phyloP scores from a whole-genome alignment of 2,329 filamentous ascomycete genomes.

The Fusarium nisikadoi region DNA sequence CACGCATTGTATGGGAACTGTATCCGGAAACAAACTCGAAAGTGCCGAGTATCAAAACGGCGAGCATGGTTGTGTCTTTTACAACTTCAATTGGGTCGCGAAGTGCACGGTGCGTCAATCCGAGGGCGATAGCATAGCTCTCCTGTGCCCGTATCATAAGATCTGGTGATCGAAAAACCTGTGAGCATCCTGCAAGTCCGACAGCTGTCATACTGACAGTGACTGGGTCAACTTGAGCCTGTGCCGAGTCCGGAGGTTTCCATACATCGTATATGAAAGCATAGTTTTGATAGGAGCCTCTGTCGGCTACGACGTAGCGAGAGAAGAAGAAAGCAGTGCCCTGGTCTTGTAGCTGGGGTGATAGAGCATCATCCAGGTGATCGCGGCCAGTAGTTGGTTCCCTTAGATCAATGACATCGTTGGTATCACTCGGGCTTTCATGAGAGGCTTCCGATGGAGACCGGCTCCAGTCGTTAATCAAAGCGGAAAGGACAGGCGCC shows the following conservation, averaged over 20 bases:
- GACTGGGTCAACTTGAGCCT: conserved; percentile 56
- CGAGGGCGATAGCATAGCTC: conserved; percentile 62
- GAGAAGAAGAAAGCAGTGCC: conserved; percentile 63
- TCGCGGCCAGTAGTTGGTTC: conserved; percentile 34
- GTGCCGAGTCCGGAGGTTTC: conserved; percentile 54
- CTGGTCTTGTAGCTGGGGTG: conserved; percentile 52
- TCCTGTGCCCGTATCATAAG: conserved; percentile 60
- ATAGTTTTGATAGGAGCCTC: conserved; percentile 61
- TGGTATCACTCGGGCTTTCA: conserved; percentile 31
- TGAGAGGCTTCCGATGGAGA: conserved; percentile 39
- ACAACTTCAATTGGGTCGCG: conserved; percentile 54
- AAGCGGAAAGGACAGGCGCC: conserved; percentile 40
- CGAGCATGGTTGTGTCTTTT: conserved; percentile 64
- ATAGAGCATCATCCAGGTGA: conserved; percentile 20
- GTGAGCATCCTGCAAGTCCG: conserved; percentile 62
- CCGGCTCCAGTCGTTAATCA: conserved; percentile 39
- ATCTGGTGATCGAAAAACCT: conserved; percentile 54
- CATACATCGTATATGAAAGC: conserved; percentile 65
- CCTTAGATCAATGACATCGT: conserved; percentile 22
- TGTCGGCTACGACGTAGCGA: conserved; percentile 59
- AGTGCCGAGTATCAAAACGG: conserved; percentile 63
- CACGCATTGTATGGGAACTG: conserved; percentile 57
- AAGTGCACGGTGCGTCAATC: conserved; percentile 62
- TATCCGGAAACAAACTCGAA: conserved; percentile 65
- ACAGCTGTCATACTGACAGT: conserved; percentile 66